Evolutionary conservation across 352 stramenopile genomes (phyloP).

Genomic region (Pythium monospermum): DNA sequence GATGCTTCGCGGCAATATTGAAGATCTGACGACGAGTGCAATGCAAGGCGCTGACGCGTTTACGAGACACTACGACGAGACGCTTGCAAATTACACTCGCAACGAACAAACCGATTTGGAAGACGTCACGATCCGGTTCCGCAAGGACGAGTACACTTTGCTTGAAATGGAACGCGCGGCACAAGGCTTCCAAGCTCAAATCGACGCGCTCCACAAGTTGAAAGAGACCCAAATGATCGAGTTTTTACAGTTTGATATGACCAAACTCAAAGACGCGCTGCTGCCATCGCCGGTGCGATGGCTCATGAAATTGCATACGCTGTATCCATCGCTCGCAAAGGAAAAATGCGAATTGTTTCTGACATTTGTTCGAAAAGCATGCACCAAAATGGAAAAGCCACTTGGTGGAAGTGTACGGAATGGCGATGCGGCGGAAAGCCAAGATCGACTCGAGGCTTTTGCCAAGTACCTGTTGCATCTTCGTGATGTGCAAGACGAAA

Average conservation of each 20-base stretch:
- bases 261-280: conserved; percentile 29
- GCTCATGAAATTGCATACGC: conserved; percentile 27
- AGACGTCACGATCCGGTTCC: conserved; percentile 32
- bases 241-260: conserved; percentile 44
- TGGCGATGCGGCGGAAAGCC: no score
- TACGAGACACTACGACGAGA: conserved; percentile 25
- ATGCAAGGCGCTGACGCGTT: conserved; percentile 24
- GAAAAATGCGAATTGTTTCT: conserved; percentile 51
- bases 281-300: conserved; percentile 39
- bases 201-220: conserved; percentile 17
- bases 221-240: conserved; percentile 21
- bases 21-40: conserved; percentile 30
- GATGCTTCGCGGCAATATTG: conserved; percentile 31
- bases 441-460: conserved; percentile 33
- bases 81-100: conserved; percentile 28
- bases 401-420: no score
- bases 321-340: conserved; percentile 35
- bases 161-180: conserved; percentile 36
- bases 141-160: conserved; percentile 37
- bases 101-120: conserved; percentile 55
- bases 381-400: conserved; percentile 46
- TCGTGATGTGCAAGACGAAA: conserved; percentile 37
- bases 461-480: conserved; percentile 50
- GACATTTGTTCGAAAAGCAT: conserved; percentile 29
- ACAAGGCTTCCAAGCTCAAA: conserved; percentile 33